Base-by-base conservation (phyloP, 179 eudicot species). In the Carnegiea gigantea region DNA sequence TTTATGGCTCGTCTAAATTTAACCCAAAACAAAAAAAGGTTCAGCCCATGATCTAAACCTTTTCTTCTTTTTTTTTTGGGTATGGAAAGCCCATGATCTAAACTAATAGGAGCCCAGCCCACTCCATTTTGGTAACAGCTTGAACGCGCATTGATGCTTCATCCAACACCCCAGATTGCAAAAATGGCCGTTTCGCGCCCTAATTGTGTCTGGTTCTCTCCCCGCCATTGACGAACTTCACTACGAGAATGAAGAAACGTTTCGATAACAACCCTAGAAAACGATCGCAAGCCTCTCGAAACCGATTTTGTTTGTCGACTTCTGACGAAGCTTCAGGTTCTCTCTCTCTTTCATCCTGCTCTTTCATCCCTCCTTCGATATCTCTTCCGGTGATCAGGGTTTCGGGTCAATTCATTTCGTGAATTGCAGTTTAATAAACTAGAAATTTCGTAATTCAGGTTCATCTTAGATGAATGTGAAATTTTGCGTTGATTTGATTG, bases 311-410 rank as follows among this genome's bases (percentile, higher is more conserved):
- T 17, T 23, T 10, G 40, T 48, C 24, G 20, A 23, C 15, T 70
- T 26, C 38, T 49, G 33, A 64, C 6, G 44, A 14, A 76, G 36
- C 84, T 23, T 68, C 84, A 82, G 80, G 72, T 82, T 81, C 59
- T 73, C 33, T 76, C 46, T 73, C 36, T 33, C 36, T 33, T 3
- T 33, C 76, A 43, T 21, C 54, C 13, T 10, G 30, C 3, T 73
- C 6, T 7, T 6, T 18, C 10, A 21, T 49, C 30, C 40, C 36
- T 24, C 12, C 18, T 49, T 43, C 23, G 2, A 11, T 48, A 28
- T 75, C 17, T 3, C n/a, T 26, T 49, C 15, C 79, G 20, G 6
- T 73, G 46, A 43, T 74, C 14, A 80, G 51, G 57, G 64, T 81
- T 81, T 74, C 46, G 18, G 36, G 46, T 73, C 10, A n/a, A 23